These are phyloP conservation scores for Dactylellina parvicollis DNA, from an alignment of 2,329 filamentous ascomycete genomes.

Conservation along the genomic window DNA sequence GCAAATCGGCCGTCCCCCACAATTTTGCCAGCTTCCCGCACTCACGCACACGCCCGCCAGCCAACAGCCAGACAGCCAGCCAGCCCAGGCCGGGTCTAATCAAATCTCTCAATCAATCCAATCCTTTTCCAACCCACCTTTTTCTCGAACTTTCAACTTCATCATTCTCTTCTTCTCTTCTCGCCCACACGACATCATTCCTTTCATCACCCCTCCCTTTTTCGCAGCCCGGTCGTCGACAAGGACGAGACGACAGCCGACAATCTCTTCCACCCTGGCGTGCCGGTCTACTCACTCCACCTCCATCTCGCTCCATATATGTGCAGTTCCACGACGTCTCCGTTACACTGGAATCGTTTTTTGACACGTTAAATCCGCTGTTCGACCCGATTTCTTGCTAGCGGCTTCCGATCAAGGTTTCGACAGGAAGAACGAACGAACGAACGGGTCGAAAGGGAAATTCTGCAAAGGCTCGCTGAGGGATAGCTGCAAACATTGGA, in stretches of 20 bases:
- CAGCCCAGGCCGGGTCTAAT: conserved; percentile 29
- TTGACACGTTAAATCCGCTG: conserved; percentile 49
- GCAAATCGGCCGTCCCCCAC: conserved; percentile 51
- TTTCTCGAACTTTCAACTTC: conserved; percentile 32
- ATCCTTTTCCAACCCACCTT: conserved; percentile 43
- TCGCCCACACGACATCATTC: conserved; percentile 45
- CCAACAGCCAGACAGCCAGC: too few species aligned
- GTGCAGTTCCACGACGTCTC: conserved; percentile 40
- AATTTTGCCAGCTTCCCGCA: conserved; percentile 31
- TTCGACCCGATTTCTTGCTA: conserved; percentile 17
- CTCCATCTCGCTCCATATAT: too few species aligned
- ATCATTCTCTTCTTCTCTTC: conserved; percentile 25
- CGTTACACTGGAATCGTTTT: conserved; percentile 48
- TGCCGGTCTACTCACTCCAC: conserved; percentile 14
- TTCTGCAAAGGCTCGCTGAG: neutral
- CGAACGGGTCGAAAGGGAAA: neutral
- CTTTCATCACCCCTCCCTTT: neutral
- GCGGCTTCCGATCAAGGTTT: conserved; percentile 29
- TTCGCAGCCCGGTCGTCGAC: conserved; percentile 1
- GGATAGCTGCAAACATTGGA: neutral
- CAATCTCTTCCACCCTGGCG: conserved; percentile 20
- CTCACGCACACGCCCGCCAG: neutral
- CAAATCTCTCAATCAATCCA: conserved; percentile 36
- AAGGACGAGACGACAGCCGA: conserved; percentile 7
- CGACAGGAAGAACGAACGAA: neutral